Conservation (phyloP, 306 rosid species). For the barrel medic (Medicago truncatula) region DNA sequence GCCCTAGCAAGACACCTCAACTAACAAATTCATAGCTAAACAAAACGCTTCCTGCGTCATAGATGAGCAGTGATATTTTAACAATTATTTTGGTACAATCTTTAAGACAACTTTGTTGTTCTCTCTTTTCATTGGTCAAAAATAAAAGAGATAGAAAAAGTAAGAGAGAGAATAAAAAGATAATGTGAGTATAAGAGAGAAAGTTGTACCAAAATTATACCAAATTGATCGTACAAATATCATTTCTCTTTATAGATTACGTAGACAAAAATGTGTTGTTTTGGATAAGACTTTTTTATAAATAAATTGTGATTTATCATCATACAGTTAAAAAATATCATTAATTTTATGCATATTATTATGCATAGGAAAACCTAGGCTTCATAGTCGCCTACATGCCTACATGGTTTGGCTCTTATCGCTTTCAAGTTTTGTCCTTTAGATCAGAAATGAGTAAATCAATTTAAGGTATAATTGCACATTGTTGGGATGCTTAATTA, state of each 20-base stretch:
- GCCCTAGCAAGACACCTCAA: constrained; percentile 7
- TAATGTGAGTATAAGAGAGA: too few species aligned
- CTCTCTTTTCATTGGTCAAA: too few species aligned
- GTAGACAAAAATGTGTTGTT: background rate
- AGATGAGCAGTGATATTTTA: background rate
- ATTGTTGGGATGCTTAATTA: background rate
- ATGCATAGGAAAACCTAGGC: background rate
- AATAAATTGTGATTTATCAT: background rate
- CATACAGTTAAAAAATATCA: background rate
- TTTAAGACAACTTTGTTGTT: too few species aligned
- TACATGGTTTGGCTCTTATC: background rate
- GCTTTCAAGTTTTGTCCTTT: background rate
- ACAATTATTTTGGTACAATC: too few species aligned
- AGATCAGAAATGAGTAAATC: background rate
- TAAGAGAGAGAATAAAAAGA: too few species aligned
- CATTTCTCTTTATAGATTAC: background rate
- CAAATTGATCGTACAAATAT: too few species aligned
- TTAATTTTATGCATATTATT: background rate
- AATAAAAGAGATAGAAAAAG: too few species aligned
- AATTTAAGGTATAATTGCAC: background rate
- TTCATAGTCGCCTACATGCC: background rate
- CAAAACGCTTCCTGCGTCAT: constrained; percentile 1
- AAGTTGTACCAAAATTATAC: too few species aligned
- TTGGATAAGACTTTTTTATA: background rate
- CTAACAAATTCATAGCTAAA: constrained; percentile 9